These are phyloP conservation scores for Podospora pseudocomata DNA, from an alignment of 495 filamentous ascomycete species.

Conservation along the genomic window DNA sequence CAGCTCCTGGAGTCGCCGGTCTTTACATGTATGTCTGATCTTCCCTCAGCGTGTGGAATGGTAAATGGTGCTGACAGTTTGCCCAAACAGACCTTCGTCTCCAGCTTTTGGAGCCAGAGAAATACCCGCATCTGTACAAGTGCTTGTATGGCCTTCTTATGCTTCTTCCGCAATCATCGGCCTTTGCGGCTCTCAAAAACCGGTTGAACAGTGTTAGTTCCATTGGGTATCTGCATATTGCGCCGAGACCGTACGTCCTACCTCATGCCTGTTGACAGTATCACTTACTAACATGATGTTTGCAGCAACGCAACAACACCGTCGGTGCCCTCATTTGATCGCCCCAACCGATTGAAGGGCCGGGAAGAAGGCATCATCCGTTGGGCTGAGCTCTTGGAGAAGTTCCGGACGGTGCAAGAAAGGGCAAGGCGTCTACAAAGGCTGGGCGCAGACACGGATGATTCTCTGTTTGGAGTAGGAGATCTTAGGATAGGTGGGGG, in stretches of 20 bases:
- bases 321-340: constrained; percentile 59
- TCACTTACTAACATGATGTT: constrained; percentile 20
- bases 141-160: constrained; percentile 96
- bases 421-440: constrained; percentile 54
- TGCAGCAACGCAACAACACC: constrained; percentile 47
- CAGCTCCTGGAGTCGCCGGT: constrained; percentile 97
- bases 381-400: constrained; percentile 94
- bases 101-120: constrained; percentile 96
- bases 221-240: constrained; percentile 89
- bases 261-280: constrained; percentile 22
- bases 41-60: not conserved
- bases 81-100: constrained; percentile 71
- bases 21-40: constrained; percentile 73
- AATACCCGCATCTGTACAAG: constrained; percentile 95
- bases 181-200: constrained; percentile 95
- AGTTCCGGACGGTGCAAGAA: constrained; percentile 88
- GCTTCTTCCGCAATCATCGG: constrained; percentile 94
- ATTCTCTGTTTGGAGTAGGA: constrained; percentile 35
- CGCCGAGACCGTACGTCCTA: constrained; percentile 69
- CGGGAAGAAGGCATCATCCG: constrained; percentile 79
- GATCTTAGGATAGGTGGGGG: constrained; percentile 40
- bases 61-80: not conserved
- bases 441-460: constrained; percentile 38
- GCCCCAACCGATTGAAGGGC: constrained; percentile 76
- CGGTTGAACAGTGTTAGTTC: constrained; percentile 93